A percentile compares a stretch with the other conserved stretches of the same genome.
These are phyloP conservation scores for Nigrospora oryzae DNA, from an alignment of 2,329 filamentous ascomycete genomes.

Conservation along the genomic window DNA sequence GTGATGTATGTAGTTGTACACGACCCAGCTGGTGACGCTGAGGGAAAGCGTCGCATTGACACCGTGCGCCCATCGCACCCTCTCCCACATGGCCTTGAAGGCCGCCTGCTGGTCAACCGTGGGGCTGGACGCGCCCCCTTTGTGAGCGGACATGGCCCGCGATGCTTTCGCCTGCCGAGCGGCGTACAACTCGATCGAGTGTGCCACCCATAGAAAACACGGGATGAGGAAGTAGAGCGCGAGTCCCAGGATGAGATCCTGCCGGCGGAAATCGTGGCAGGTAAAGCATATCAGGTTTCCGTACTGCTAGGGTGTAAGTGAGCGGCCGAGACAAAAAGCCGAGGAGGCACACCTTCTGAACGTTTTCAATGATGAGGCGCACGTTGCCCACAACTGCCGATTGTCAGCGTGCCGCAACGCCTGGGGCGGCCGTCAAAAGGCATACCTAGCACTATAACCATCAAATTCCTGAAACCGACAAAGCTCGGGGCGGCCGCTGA, in stretches of 20 bases:
- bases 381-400: slow-evolving; percentile 78
- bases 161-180: slow-evolving; percentile 66
- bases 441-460: slow-evolving; percentile 84
- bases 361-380: slow-evolving; percentile 91
- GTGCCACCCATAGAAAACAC: slow-evolving; percentile 83
- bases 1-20: slow-evolving; percentile 89
- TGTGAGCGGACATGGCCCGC: slow-evolving; percentile 42
- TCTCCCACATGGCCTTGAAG: slow-evolving; percentile 70
- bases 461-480: slow-evolving; percentile 88
- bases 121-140: slow-evolving; percentile 40
- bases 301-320: slow-evolving; percentile 50
- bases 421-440: slow-evolving; percentile 1
- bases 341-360: slow-evolving; percentile 62
- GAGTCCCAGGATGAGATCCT: slow-evolving; percentile 68
- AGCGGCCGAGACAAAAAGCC: neutral
- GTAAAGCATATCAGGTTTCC: slow-evolving; percentile 87
- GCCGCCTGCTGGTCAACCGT: slow-evolving; percentile 54
- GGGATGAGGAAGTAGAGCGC: slow-evolving; percentile 82
- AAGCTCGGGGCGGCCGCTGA: slow-evolving; percentile 70
- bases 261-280: slow-evolving; percentile 77
- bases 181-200: slow-evolving; percentile 78
- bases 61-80: slow-evolving; percentile 72
- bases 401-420: slow-evolving; percentile 1
- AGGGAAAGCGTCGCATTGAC: slow-evolving; percentile 79
- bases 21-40: slow-evolving; percentile 69